Conservation (phyloP, 257 asterid species). For the Fraxinus excelsior region DNA sequence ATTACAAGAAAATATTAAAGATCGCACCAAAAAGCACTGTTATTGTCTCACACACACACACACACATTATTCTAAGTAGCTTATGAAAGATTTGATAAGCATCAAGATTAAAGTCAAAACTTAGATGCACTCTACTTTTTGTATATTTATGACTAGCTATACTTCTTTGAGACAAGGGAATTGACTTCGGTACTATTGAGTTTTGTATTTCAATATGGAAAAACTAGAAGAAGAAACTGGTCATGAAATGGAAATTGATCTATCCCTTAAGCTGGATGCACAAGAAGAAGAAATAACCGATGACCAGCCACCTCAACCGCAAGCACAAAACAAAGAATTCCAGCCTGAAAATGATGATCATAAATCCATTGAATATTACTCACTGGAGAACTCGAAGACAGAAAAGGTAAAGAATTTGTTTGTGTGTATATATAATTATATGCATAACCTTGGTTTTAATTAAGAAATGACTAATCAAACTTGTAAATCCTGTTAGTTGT, state of each 20-base stretch:
- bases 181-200: slow-evolving; percentile 76
- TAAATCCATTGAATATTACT: not conserved
- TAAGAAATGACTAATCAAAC: not conserved
- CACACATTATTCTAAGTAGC: not conserved
- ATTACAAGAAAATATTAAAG: not conserved
- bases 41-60: not conserved
- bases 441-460: not conserved
- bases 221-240: slow-evolving; percentile 26
- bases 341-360: not conserved
- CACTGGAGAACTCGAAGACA: slow-evolving; percentile 30
- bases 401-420: slow-evolving; percentile 45
- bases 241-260: slow-evolving; percentile 59
- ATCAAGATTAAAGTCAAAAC: slow-evolving; percentile 61
- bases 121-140: slow-evolving; percentile 54
- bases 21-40: slow-evolving; percentile 12
- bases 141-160: slow-evolving; percentile 21
- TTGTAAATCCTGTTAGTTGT: slow-evolving; percentile 34
- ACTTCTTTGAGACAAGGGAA: slow-evolving; percentile 47
- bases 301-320: not conserved
- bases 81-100: not conserved
- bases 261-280: slow-evolving; percentile 70
- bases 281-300: slow-evolving; percentile 34
- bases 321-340: not conserved
- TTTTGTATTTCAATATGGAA: slow-evolving; percentile 18
- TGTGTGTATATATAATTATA: not conserved